Percentiles rank a stretch among this genome's conserved stretches.
These are phyloP conservation scores for Debaryomyces hansenii DNA, from an alignment of 805 yeast species.

Conservation along the genomic window DNA sequence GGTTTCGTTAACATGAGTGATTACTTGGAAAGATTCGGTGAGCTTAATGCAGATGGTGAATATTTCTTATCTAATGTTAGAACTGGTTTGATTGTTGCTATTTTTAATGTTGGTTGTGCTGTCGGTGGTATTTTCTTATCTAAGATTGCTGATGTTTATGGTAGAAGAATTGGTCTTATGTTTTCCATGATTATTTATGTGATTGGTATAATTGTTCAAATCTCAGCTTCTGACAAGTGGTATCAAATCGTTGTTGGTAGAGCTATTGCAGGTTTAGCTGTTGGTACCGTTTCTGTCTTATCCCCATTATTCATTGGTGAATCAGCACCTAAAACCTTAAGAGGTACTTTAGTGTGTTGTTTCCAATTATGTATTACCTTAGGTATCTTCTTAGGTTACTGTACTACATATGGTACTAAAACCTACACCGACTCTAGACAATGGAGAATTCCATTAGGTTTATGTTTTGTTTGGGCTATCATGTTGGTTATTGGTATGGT, in stretches of 20 bases:
- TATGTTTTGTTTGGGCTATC: constrained; percentile 54
- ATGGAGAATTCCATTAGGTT: constrained; percentile 69
- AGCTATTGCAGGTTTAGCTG: constrained; percentile 65
- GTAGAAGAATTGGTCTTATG: constrained; percentile 60
- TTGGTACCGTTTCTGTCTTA: constrained; percentile 70
- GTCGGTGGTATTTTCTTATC: constrained; percentile 65
- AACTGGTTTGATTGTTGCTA: constrained; percentile 53
- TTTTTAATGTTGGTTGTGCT: constrained; percentile 71
- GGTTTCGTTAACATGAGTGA: constrained; percentile 69
- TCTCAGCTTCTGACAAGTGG: constrained; percentile 55
- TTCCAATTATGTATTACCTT: constrained; percentile 70
- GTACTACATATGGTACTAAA: constrained; percentile 66
- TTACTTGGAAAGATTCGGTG: constrained; percentile 55
- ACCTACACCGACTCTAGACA: constrained; percentile 49
- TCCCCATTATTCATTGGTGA: constrained; percentile 69
- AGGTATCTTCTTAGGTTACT: constrained; percentile 72
- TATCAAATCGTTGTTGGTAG: constrained; percentile 66
- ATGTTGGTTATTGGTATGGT: constrained; percentile 51
- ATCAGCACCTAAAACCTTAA: constrained; percentile 64
- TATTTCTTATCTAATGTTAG: constrained; percentile 44
- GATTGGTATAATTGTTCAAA: constrained; percentile 62
- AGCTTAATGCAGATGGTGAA: constrained; percentile 37
- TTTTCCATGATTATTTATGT: constrained; percentile 55
- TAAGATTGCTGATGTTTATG: constrained; percentile 56
- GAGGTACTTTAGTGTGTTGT: constrained; percentile 71